These are phyloP conservation scores for Pseudonitzschia delicatissima DNA, from an alignment of 108 stramenopile genomes.

Conservation along the genomic window DNA sequence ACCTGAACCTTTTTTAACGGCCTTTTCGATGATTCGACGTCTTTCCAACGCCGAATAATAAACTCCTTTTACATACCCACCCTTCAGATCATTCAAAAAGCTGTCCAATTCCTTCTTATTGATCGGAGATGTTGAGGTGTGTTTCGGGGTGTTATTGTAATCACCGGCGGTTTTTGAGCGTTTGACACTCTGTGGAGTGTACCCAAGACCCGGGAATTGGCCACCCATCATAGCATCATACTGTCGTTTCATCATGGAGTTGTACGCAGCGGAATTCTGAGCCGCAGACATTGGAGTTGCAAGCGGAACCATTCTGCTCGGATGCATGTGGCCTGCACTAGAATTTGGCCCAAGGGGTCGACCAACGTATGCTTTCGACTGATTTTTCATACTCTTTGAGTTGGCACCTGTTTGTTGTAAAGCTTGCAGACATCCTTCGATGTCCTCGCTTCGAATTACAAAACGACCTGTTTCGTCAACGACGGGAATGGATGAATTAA, in stretches of 20 bases:
- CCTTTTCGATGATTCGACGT: constrained; percentile 61
- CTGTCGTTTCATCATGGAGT: constrained; percentile 15
- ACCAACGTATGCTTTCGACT: not conserved
- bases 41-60: constrained; percentile 71
- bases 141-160: not conserved
- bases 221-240: constrained; percentile 9
- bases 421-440: constrained; percentile 71
- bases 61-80: constrained; percentile 71
- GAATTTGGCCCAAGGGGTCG: not conserved
- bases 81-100: constrained; percentile 42
- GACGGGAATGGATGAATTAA: constrained; percentile 30
- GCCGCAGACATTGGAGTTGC: constrained; percentile 10
- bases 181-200: constrained; percentile 14
- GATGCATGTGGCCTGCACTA: not conserved
- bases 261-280: not conserved
- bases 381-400: constrained; percentile 15
- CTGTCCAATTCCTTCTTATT: not conserved
- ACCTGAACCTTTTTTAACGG: constrained; percentile 25
- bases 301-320: constrained; percentile 7
- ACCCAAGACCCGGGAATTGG: constrained; percentile 7
- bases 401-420: constrained; percentile 37
- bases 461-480: constrained; percentile 49
- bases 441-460: constrained; percentile 56
- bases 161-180: not conserved
- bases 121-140: not conserved